Evolutionary conservation across 2,329 filamentous ascomycete genomes (phyloP), one percentile per base, ranked within the genome.

Genomic region (Grosmannia serpens): DNA sequence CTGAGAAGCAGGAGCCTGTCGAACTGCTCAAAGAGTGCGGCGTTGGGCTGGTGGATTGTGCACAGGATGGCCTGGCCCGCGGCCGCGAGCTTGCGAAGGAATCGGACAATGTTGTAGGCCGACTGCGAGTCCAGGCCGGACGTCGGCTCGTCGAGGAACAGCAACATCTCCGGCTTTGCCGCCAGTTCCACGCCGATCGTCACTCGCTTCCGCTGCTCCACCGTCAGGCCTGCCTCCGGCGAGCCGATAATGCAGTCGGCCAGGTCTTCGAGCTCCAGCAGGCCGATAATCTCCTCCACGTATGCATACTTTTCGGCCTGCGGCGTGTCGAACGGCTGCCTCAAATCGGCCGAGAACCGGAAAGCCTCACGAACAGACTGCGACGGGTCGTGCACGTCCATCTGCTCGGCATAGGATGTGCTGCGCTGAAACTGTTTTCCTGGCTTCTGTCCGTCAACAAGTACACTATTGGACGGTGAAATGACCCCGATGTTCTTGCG

Each of bases 221-320:
- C 74, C 26, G 77, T 80, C 24, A 85, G 60, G 1, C 77, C 75
- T 4, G 70, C 69, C 53, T 87, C 87, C 2, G 74, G 67, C 10
- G 67, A 61, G 1, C 77, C 77, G 29, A 80, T 76, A 0, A 80
- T 67, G 0, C 76, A 76, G 56, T 80, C 71, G 2, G 73, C 74
- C 2, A 79, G 66, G 35, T 77, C 75, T 50, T 74, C 69, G 6
- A 81, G 70, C 58, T 79, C 77, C 1, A 81, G 67, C 0, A 80
- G 70, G 65, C 89, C 86, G 66, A 94, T 88, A 44, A 92, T 86
- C 59, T 87, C 87, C 55, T 89, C 81, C 9, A 91, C 88, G 62
- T 92, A 92, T 3, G 77, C 79, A 1, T 89, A 71, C 71, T 91
- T 92, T 66, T 91, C 87, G 58, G 81, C 74, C 1, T 78, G 77